Evolutionary conservation across 257 asterid species (phyloP), one percentile per base, ranked within the genome.

Genomic region (Vinca minor): DNA sequence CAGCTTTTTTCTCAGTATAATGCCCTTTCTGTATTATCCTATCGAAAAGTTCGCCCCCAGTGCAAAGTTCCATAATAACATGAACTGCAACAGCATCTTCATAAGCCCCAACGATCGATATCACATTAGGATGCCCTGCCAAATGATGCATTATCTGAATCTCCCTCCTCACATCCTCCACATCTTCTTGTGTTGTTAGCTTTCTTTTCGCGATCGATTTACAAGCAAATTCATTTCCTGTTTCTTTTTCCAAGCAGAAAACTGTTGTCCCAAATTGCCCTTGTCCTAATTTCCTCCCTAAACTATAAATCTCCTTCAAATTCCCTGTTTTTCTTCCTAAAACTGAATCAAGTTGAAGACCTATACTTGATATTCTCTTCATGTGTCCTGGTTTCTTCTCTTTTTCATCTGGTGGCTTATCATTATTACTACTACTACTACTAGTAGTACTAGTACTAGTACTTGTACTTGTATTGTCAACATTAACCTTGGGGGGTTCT

Each of bases 141-240:
- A 90, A 81, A 71, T 90, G 96, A 55, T 87, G 97, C 97, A 90
- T 82, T 49, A 87, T 90, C 79, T 85, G 93, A 67, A 90, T 76
- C 83, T 90, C 96, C 52, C 97, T 82, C 75, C 95, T 81, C 38
- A 90, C 96, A 69, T 90, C 97, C 45, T 90, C 96, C 69, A 90
- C 89, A 62, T 90, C 97, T 34, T 87, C 96, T 46, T 63, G 71
- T 2, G 84, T 81, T 28, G 80, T 59, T 28, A 90, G 53, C 55
- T 90, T 90, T 59, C 96, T 73, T 80, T 87, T 90, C 0, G 96
- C 91, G 13, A 90, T 90, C 1, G 91, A 72, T 64, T 90, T 90
- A 58, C 97, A 90, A 0, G 97, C 97, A n/a, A 76, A 87, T 39
- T 90, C 79, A 32, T 79, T 81, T 8, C 83, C 84, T 0, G 86